Conservation (phyloP, 2,329 filamentous ascomycete species). For the Pyrenochaeta sp. region DNA sequence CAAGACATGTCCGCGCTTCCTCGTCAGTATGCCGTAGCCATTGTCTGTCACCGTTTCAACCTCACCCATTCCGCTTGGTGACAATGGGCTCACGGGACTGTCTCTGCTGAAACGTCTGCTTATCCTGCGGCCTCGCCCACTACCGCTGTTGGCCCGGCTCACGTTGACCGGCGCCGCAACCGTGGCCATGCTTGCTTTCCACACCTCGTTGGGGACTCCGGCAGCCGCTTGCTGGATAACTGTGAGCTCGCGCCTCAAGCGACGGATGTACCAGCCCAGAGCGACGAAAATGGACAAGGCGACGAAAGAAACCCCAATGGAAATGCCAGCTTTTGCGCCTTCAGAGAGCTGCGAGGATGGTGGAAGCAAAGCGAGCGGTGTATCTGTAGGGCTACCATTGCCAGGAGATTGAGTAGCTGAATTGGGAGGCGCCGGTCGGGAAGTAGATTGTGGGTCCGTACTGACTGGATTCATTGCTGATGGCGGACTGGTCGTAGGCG, state of each 20-base stretch:
- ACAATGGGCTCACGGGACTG: constrained; percentile 20
- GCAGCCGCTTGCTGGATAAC: constrained; percentile 24
- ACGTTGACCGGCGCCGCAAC: constrained; percentile 2
- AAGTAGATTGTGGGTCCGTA: background rate
- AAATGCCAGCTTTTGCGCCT: constrained; percentile 35
- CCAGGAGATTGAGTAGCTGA: constrained; percentile 1
- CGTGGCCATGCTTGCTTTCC: constrained; percentile 12
- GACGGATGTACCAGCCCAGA: constrained; percentile 35
- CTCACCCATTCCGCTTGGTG: constrained; percentile 7
- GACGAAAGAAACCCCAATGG: constrained; percentile 20
- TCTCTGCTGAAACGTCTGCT: constrained; percentile 2
- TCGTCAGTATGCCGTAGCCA: constrained; percentile 22
- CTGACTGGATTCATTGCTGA: background rate
- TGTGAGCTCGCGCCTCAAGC: constrained; percentile 30
- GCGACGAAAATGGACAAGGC: constrained; percentile 19
- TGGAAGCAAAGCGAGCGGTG: constrained; percentile 16
- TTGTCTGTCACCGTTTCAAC: constrained; percentile 5
- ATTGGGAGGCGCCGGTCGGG: background rate
- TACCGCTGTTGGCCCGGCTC: background rate
- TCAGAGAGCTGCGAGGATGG: constrained; percentile 21
- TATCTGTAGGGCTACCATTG: constrained; percentile 11
- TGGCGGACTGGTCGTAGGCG: background rate
- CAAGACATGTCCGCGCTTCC: constrained; percentile 29
- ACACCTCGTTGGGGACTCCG: constrained; percentile 18
- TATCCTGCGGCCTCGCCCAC: constrained; percentile 2